Evolutionary conservation across 371 early-diverging fungal species (phyloP), one percentile per base, ranked within the genome.

Genomic region (Coemansia sp.): DNA sequence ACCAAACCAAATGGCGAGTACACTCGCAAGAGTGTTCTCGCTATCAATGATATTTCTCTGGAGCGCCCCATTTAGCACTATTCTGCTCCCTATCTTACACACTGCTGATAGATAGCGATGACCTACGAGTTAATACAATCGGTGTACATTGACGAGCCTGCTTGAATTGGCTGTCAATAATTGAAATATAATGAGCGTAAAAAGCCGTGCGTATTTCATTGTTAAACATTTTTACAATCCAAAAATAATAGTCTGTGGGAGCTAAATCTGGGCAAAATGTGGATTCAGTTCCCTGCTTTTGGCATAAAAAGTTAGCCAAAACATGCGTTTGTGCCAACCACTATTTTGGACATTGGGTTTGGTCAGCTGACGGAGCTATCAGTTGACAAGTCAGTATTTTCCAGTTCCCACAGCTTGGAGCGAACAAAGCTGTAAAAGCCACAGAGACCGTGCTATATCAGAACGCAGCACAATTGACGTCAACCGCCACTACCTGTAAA

Each of bases 61-160:
- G 44, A 44, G 44, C 44, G 44, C 44, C 44, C 44, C 44, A 5
- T 56, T 55, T 55, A 15, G 29, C 56, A 56, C 56, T 56, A 56
- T 56, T 55, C 32, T 17, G 17, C 26, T 56, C 56, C 56, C 32
- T 32, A 32, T 29, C n/a, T 56, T 56, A 28, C 6, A 2, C 8
- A n/a, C n/a, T 12, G 26, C 15, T 55, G 13, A 24, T 13, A 13
- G 7, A 3, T 28, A 7, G 17, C 29, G 15, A 15, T 13, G n/a
- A 41, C 15, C 44, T 41, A 4, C 44, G 6, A 41, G 44, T 41
- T 41, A n/a, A n/a, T 41, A 41, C 44, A 41, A 41, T 41, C n/a
- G 15, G 15, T 41, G 44, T 15, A 32, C n/a, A 41, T 41, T 41
- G 44, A 13, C 44, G 44, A 32, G 44, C 44, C 44, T 41, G 3